phyloP scores from a whole-genome alignment of 2,329 filamentous ascomycete species.

The Diplodia intermedia region DNA sequence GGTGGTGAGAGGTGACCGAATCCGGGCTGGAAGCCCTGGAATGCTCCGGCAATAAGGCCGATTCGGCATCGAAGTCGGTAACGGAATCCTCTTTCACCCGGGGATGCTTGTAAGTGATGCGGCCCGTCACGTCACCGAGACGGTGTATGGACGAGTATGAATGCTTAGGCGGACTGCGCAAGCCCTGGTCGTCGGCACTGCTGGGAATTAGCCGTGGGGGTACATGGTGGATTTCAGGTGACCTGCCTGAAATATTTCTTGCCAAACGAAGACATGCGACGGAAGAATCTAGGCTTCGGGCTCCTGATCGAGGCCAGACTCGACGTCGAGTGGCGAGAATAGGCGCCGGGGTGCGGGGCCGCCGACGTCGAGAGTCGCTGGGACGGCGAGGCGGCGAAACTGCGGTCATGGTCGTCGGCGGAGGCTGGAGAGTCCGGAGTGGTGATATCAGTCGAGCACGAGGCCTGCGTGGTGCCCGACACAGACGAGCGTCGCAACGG shows the following conservation, averaged over 20 bases:
- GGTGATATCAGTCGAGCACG: conserved; percentile 30
- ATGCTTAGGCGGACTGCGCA: conserved; percentile 12
- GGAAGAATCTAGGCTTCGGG: conserved; percentile 26
- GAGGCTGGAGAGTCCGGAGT: conserved; percentile 28
- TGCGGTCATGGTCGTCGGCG: conserved; percentile 22
- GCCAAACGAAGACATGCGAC: conserved; percentile 19
- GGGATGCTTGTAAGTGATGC: conserved; percentile 25
- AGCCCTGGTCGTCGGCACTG: conserved; percentile 1
- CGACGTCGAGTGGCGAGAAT: conserved; percentile 24
- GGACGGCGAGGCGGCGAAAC: conserved; percentile 12
- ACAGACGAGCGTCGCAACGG: conserved; percentile 30
- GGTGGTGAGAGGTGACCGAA: conserved; percentile 27
- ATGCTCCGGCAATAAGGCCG: conserved; percentile 19
- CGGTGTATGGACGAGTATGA: conserved; percentile 17
- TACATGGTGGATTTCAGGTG: background rate
- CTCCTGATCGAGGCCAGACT: conserved; percentile 8
- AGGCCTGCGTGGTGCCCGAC: conserved; percentile 31
- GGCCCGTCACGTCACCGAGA: conserved; percentile 24
- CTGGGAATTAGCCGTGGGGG: background rate
- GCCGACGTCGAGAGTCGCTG: conserved; percentile 12
- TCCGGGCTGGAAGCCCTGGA: conserved; percentile 28
- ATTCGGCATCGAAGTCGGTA: conserved; percentile 23
- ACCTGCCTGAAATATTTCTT: conserved; percentile 22
- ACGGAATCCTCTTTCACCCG: conserved; percentile 28
- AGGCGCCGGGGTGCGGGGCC: conserved; percentile 15